phyloP scores from a whole-genome alignment of 768 basidiomycete genomes.

The Lyophyllum semitale region DNA sequence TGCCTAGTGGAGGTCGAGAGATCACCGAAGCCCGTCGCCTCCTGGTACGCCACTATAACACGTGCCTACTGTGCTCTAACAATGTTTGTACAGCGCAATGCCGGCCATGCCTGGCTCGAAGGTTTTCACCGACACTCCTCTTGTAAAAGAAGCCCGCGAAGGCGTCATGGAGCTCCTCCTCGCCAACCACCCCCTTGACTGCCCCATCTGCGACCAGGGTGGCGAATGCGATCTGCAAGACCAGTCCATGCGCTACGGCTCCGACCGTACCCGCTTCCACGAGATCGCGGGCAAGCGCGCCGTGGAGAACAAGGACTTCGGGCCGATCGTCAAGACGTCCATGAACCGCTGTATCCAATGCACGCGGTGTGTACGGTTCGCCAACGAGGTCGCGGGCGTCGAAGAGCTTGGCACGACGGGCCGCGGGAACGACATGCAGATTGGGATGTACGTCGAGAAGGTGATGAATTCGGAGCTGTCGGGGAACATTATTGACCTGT shows the following conservation, averaged over 20 bases:
- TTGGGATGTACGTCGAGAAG: conserved; percentile 98
- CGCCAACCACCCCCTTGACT: conserved; percentile 97
- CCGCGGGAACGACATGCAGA: conserved; percentile 97
- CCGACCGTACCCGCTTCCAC: conserved; percentile 97
- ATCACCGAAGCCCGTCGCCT: conserved; percentile 93
- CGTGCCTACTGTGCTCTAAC: not conserved
- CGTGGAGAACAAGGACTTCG: conserved; percentile 97
- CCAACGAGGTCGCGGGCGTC: conserved; percentile 98
- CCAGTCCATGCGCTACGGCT: conserved; percentile 98
- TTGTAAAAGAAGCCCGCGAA: conserved; percentile 88
- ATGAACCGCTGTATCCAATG: conserved; percentile 99
- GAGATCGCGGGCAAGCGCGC: conserved; percentile 98
- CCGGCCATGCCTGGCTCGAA: conserved; percentile 95
- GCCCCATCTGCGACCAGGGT: conserved; percentile 98
- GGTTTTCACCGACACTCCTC: conserved; percentile 90
- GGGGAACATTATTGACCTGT: conserved; percentile 95
- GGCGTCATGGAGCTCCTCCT: conserved; percentile 99
- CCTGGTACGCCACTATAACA: conserved; percentile 56
- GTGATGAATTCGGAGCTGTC: conserved; percentile 97
- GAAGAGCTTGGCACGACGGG: conserved; percentile 97
- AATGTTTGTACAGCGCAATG: conserved; percentile 68
- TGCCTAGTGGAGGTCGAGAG: conserved; percentile 97
- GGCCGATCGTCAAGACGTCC: conserved; percentile 96
- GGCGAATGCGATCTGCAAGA: conserved; percentile 99
- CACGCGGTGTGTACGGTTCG: conserved; percentile 98